Evolutionary conservation across 495 filamentous ascomycete species (phyloP).

Genomic region (Hypoxylon cercidicola): DNA sequence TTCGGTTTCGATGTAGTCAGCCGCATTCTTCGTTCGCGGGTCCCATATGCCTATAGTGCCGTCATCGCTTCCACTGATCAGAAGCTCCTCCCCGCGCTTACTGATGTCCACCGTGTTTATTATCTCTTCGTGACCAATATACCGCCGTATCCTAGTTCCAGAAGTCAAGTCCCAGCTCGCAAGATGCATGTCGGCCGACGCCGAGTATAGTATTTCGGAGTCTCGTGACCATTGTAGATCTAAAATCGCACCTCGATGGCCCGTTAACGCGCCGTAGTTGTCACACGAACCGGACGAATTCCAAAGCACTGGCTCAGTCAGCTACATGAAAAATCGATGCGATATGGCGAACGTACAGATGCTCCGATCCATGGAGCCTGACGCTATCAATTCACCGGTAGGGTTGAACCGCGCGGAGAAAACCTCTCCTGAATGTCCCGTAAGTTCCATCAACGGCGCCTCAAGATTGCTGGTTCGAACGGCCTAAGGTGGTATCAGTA

Average conservation of each 20-base stretch:
- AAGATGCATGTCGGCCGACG: constrained; percentile 89
- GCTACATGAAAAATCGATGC: background rate
- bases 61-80: constrained; percentile 91
- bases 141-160: constrained; percentile 85
- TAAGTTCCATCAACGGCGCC: constrained; percentile 94
- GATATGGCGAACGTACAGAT: constrained; percentile 71
- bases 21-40: constrained; percentile 87
- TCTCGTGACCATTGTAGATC: constrained; percentile 98
- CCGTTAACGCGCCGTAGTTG: constrained; percentile 87
- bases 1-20: constrained; percentile 88
- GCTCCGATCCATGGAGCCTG: constrained; percentile 92
- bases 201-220: constrained; percentile 88
- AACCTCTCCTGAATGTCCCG: constrained; percentile 82
- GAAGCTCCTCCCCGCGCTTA: constrained; percentile 86
- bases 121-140: constrained; percentile 92
- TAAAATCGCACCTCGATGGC: constrained; percentile 88
- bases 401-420: constrained; percentile 93
- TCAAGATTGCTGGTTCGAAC: constrained; percentile 86
- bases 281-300: constrained; percentile 89
- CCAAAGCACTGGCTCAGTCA: constrained; percentile 77
- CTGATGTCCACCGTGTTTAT: constrained; percentile 90
- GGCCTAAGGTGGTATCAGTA: constrained; percentile 61
- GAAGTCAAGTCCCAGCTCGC: constrained; percentile 96
- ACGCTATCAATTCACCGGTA: constrained; percentile 87
- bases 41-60: constrained; percentile 97